Base-by-base conservation (phyloP, 257 asterid species). In the Ligustrum vulgare region DNA sequence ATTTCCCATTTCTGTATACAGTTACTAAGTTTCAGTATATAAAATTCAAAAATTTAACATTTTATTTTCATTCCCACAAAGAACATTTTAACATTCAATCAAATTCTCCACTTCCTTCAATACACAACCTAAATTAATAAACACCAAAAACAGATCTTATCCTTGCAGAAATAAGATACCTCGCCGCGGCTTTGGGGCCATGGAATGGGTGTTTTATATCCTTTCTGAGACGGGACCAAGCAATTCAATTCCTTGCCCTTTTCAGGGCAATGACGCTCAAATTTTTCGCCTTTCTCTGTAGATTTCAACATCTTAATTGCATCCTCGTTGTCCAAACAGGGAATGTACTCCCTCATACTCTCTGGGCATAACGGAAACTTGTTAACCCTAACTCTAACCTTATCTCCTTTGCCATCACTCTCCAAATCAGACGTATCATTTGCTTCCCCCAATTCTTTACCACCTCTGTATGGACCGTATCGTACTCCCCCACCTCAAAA, bases 141-240 rank as follows among this genome's bases (percentile, higher is more conserved):
- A 11, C 37, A 60, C 13, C 64, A 25, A 11, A 5, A 43, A 25
- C 67, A 35, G 56, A 70, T 69, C 16, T n/a, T 7, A 45, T 64
- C 56, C 69, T 67, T 36, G n/a, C 76, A 35, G 47, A 63, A 56
- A 79, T 13, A 58, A 35, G 35, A 60, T 67, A 91, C 99, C 98
- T 92, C 97, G 18, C 92, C 98, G 0, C 98, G 98, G 54, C 99
- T 92, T 79, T 72, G 82, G 11, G 98, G 98, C 99, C 99, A 92
- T 25, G 95, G 89, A 77, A 94, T 89, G 0, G 91, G 98, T 9
- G 81, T 31, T 79, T 81, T 78, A 80, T 94, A 94, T 22, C 99
- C 99, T 81, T 83, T 87, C 22, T 97, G 98, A 2, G 99, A 79
- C 77, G 97, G 96, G 79, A 94, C 78, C 86, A 94, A 79, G 39